phyloP scores from a whole-genome alignment of 148 eudicot species.

The Chenopodium berlandieri region DNA sequence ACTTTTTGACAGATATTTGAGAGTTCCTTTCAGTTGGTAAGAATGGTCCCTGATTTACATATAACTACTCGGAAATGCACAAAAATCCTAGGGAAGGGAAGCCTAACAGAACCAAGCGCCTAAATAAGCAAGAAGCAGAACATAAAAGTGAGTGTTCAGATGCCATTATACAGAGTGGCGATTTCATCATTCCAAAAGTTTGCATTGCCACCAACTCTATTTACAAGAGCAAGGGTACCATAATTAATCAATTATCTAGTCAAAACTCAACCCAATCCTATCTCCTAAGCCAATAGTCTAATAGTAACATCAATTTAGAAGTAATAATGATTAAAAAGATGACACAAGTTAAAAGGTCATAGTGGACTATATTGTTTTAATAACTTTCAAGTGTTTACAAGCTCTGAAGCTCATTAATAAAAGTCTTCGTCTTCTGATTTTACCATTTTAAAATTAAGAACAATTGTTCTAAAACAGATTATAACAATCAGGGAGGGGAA shows the following conservation, averaged over 20 bases:
- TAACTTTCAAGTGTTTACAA: background rate
- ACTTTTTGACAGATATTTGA: background rate
- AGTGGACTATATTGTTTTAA: background rate
- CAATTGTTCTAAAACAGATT: background rate
- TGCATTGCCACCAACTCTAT: background rate
- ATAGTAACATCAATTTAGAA: background rate
- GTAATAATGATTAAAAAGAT: background rate
- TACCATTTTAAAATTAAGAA: background rate
- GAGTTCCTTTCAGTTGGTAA: background rate
- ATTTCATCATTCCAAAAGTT: background rate
- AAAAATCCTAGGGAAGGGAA: background rate
- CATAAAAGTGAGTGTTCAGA: background rate
- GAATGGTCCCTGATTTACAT: background rate
- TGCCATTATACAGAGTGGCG: background rate
- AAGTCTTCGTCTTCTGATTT: background rate
- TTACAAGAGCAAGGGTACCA: background rate
- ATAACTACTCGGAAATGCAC: background rate
- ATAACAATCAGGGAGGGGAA: background rate
- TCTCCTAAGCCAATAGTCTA: background rate
- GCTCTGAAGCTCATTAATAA: background rate
- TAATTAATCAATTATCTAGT: background rate
- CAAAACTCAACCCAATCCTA: background rate
- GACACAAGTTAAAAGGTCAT: background rate
- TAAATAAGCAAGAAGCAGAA: background rate
- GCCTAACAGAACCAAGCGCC: background rate